Percentiles rank a stretch among this genome's conserved stretches.
phyloP scores from a whole-genome alignment of 176 grass and related monocot genomes.

The Paspalum vaginatum region DNA sequence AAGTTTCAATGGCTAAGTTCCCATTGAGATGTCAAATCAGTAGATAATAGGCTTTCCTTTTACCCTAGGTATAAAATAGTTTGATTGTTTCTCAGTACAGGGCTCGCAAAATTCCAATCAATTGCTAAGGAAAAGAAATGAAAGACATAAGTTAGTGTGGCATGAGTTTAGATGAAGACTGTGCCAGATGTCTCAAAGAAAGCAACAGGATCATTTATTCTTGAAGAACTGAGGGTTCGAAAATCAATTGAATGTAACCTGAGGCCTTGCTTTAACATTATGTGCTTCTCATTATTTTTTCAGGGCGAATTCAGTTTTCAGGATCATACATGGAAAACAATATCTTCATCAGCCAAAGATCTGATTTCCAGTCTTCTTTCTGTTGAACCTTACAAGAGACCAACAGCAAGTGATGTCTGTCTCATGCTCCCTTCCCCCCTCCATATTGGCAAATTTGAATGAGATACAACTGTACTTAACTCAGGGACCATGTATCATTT shows the following conservation, averaged over 20 bases:
- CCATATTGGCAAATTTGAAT: background rate
- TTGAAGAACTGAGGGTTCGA: background rate
- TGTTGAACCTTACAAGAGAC: constrained; percentile 65
- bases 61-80: constrained; percentile 6
- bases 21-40: constrained; percentile 20
- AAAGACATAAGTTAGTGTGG: background rate
- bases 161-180: background rate
- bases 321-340: constrained; percentile 67
- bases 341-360: constrained; percentile 70
- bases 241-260: constrained; percentile 2
- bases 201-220: background rate
- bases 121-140: background rate
- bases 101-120: background rate
- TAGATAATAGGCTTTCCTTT: constrained; percentile 19
- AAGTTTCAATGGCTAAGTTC: background rate
- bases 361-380: constrained; percentile 68
- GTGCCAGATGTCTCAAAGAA: background rate
- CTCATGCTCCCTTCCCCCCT: background rate
- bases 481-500: background rate
- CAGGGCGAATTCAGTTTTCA: constrained; percentile 76
- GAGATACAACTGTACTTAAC: background rate
- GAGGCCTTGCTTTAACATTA: background rate
- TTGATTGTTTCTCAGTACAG: constrained; percentile 1
- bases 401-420: constrained; percentile 62
- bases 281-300: background rate